A percentile compares a stretch with the other conserved stretches of the same genome.
Conservation (phyloP, 306 rosid species). For the Begonia peltatifolia region DNA sequence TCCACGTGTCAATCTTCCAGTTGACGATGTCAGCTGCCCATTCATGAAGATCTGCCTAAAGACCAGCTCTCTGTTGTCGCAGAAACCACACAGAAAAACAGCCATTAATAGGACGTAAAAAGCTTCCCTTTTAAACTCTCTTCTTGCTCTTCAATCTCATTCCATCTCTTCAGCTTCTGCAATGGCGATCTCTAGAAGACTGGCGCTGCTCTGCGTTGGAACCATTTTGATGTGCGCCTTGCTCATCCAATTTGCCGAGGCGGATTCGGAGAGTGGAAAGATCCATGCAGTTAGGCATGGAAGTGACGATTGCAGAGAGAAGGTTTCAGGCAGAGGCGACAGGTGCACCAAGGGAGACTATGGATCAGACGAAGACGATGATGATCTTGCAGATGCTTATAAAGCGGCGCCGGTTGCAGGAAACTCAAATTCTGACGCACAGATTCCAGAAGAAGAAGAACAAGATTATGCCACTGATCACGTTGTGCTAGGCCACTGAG, state of each 20-base stretch:
- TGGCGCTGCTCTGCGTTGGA: conserved; percentile 1
- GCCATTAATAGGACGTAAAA: neutral
- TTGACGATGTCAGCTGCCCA: too few relatives aligned
- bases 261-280: neutral
- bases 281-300: conserved; percentile 11
- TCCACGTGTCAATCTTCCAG: too few relatives aligned
- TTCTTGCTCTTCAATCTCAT: neutral
- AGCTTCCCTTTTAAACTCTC: neutral
- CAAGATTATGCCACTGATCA: too few relatives aligned
- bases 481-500: too few relatives aligned
- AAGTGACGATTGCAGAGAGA: neutral
- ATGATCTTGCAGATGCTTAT: conserved; percentile 18
- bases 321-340: too few relatives aligned
- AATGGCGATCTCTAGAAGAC: conserved; percentile 10
- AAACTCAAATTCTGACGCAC: too few relatives aligned
- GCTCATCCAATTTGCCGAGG: conserved; percentile 8
- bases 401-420: conserved; percentile 2
- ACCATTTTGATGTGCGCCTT: conserved; percentile 6
- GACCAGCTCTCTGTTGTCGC: neutral
- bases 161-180: neutral
- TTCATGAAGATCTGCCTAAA: neutral
- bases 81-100: neutral
- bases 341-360: conserved; percentile 9
- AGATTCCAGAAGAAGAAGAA: too few relatives aligned
- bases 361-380: conserved; percentile 6